A percentile compares a stretch with the other conserved stretches of the same genome.
phyloP scores from a whole-genome alignment of 108 stramenopile genomes.

The Fragilariopsis cylindrus region DNA sequence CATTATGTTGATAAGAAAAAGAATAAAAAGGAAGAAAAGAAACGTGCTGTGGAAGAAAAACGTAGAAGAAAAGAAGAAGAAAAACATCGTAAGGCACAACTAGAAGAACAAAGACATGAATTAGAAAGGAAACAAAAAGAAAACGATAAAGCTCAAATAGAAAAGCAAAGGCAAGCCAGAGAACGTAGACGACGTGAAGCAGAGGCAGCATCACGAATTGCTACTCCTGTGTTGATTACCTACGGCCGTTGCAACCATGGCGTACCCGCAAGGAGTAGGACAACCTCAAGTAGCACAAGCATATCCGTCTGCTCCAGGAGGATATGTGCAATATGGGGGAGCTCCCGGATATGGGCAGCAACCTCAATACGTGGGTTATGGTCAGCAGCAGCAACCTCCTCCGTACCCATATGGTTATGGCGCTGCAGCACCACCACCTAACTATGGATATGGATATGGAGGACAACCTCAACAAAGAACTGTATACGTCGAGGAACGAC shows the following conservation, averaged over 20 bases:
- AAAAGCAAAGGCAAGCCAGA: too few species aligned
- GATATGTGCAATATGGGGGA: not conserved
- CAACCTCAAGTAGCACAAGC: not conserved
- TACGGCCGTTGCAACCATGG: constrained; percentile 15
- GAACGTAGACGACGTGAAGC: too few species aligned
- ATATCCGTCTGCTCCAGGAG: not conserved
- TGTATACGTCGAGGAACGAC: too few species aligned
- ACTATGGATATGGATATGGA: too few species aligned
- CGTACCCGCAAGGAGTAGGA: not conserved
- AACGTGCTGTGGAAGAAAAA: constrained; percentile 33
- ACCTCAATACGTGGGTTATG: too few species aligned
- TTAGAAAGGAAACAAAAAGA: not conserved
- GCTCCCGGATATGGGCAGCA: too few species aligned
- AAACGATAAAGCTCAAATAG: not conserved
- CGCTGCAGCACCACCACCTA: too few species aligned
- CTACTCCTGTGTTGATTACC: constrained; percentile 15
- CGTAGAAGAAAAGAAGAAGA: constrained; percentile 1
- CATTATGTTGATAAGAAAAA: constrained; percentile 1
- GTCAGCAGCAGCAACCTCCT: too few species aligned
- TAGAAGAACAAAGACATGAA: not conserved
- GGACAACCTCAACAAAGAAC: too few species aligned
- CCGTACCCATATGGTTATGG: too few species aligned
- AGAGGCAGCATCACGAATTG: too few species aligned
- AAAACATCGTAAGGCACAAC: not conserved
- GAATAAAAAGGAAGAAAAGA: not conserved